Percentiles rank a stretch among this genome's conserved stretches.
phyloP scores from a whole-genome alignment of 2,329 filamentous ascomycete species.

The Neonectria neomacrospora region DNA sequence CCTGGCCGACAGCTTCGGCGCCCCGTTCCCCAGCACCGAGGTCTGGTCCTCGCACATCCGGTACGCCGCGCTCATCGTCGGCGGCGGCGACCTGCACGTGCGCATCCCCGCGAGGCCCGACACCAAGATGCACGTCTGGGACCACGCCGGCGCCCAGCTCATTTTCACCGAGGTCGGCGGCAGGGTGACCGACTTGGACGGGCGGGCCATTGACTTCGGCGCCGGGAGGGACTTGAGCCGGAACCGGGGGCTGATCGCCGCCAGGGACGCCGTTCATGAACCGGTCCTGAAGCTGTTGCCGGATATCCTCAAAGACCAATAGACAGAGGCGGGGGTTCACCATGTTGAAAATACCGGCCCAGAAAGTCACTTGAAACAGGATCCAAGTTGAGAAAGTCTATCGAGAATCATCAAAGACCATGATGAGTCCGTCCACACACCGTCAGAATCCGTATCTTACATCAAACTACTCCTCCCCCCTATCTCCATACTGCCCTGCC shows the following conservation, averaged over 20 bases:
- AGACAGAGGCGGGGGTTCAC: background rate
- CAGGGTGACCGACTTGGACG: constrained; percentile 61
- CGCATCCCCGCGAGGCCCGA: constrained; percentile 42
- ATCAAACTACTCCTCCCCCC: constrained; percentile 94
- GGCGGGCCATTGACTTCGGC: constrained; percentile 50
- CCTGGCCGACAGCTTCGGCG: constrained; percentile 46
- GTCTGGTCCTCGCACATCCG: constrained; percentile 55
- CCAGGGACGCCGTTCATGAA: constrained; percentile 56
- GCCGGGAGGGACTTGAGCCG: constrained; percentile 48
- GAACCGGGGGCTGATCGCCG: constrained; percentile 55
- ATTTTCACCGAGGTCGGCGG: constrained; percentile 67
- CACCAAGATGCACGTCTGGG: constrained; percentile 55
- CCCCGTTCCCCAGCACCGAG: constrained; percentile 51
- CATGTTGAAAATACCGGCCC: background rate
- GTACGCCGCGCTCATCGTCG: constrained; percentile 52
- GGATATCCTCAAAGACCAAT: constrained; percentile 35
- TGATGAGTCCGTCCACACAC: background rate
- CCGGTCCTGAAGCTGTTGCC: constrained; percentile 50
- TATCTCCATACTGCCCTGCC: constrained; percentile 90
- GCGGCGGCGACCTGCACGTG: constrained; percentile 50
- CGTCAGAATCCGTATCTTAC: constrained; percentile 58
- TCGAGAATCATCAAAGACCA: background rate
- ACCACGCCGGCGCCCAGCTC: constrained; percentile 68
- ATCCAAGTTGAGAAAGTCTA: background rate
- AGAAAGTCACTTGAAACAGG: background rate